Evolutionary conservation across 805 yeast genomes (phyloP), one percentile per base, ranked within the genome.

Genomic region (Naumovozyma castellii): DNA sequence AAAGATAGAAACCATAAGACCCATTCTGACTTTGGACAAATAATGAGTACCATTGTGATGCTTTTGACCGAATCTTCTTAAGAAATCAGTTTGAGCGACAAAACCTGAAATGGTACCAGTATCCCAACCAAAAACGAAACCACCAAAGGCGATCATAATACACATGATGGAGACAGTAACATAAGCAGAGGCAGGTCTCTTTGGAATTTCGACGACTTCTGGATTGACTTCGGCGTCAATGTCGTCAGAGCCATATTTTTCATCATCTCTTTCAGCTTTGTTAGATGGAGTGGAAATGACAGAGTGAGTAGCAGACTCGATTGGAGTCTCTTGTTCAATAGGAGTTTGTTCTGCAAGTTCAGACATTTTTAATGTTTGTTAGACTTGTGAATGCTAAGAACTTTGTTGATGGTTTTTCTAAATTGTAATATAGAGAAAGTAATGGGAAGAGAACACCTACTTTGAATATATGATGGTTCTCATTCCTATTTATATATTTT

Each of bases 51-150:
- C 80, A 14, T 56, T 43, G 13, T 9, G 18, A 44, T 64, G 48
- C 3, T 52, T 15, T 47, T 68, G 66, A 57, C 84, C 85, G 50
- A 78, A 80, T 56, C 84, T 67, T 28, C 51, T 44, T 38, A 60
- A 58, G 62, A 72, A 79, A 53, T 78, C 81, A 17, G 71, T 49
- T 57, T 57, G 57, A 55, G 75, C 73, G 39, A 78, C 80, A 50
- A 80, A 77, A 47, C 50, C 85, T 83, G 29, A 82, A 75, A 59
- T 76, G 47, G 85, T 79, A 69, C 86, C 87, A 34, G 85, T 80
- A 64, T 80, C 87, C 72, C 80, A 80, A 49, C 87, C 87, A 49
- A 77, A 79, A 34, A 78, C 78, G 32, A 45, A 45, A n/a, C 48
- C 48, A 36, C 48, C 48, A 18, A 45, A 45, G 10, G 46, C 48